phyloP scores from a whole-genome alignment of 129 eudicot genomes.

The Glebionis coronaria region DNA sequence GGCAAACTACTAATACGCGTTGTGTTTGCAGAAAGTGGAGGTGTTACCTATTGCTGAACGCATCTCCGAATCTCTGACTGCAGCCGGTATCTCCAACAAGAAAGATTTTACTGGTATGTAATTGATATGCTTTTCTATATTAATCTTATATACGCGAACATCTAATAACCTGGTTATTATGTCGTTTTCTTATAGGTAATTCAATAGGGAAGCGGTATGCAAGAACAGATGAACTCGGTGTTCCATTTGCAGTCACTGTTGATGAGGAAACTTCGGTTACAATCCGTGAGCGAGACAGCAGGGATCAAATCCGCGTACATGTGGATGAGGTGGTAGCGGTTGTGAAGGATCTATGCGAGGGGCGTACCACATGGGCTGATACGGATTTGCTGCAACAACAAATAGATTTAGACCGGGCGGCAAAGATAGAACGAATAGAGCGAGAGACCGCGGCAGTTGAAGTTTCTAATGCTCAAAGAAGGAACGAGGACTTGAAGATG shows the following conservation, averaged over 20 bases:
- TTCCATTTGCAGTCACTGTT: slow-evolving; percentile 68
- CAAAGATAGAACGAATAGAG: no score
- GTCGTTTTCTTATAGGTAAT: slow-evolving; percentile 26
- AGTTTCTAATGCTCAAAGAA: no score
- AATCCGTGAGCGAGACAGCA: slow-evolving; percentile 61
- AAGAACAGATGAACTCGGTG: slow-evolving; percentile 71
- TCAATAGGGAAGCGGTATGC: slow-evolving; percentile 79
- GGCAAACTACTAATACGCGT: slow-evolving; percentile 28
- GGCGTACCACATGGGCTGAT: slow-evolving; percentile 52
- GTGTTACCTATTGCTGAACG: slow-evolving; percentile 46
- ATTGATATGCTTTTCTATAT: no score
- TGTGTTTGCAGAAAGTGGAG: slow-evolving; percentile 41
- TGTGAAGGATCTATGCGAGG: slow-evolving; percentile 52
- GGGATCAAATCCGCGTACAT: slow-evolving; percentile 55
- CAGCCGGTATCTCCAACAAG: slow-evolving; percentile 52
- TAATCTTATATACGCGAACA: no score
- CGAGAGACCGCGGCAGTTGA: no score
- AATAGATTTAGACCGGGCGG: no score
- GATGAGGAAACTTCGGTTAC: slow-evolving; percentile 57
- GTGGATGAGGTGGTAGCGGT: slow-evolving; percentile 58
- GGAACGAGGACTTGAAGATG: no score
- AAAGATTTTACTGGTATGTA: slow-evolving; percentile 65
- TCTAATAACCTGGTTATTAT: no score
- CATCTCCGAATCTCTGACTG: slow-evolving; percentile 51
- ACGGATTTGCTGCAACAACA: no score